Evolutionary conservation across 768 basidiomycete species (phyloP), one percentile per base, ranked within the genome.

Genomic region (Coprinellus aureogranulatus): DNA sequence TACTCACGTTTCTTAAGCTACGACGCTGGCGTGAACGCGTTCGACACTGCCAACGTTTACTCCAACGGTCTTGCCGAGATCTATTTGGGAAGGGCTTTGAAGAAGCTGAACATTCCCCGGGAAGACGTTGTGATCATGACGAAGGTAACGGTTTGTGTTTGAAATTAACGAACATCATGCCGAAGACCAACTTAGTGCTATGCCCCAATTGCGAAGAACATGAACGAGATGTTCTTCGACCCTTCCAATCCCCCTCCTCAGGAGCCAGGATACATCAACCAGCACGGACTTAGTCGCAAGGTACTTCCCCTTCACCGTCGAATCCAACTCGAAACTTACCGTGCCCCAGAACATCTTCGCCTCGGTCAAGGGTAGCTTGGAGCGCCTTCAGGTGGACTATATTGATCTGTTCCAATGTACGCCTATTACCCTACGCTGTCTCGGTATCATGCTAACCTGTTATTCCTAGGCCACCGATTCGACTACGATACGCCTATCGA

Each of bases 91-190:
- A 86, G 87, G 62, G 87, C 84, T 1, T 84, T 92, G 72, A 88
- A 87, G 64, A 65, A 82, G 59, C 77, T 81, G 57, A 68, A 84
- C 25, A 74, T 89, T 8, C 88, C 88, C 14, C 81, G 89, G 2
- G 86, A 87, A 23, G 82, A 86, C 60, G 83, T 91, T 47, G 89
- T 92, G n/a, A 80, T 92, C n/a, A 79, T 92, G 76, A 89, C 90
- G 47, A 91, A 92, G 73, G 83, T 83, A 57, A 12, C 6, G 14
- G 16, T 26, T 40, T 18, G 22, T 25, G 20, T 40, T n/a, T 57
- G 28, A 40, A 18, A 5, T 37, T 22, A n/a, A n/a, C n/a, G n/a
- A 28, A 28, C 18, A 3, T 4, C 18, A 18, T 11, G n/a, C 45
- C 45, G 28, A 27, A 18, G 62, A 67, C 60, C 59, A 69, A 34